Evolutionary conservation across 2,329 filamentous ascomycete genomes (phyloP).

Genomic region (Gliomastix tumulicola): DNA sequence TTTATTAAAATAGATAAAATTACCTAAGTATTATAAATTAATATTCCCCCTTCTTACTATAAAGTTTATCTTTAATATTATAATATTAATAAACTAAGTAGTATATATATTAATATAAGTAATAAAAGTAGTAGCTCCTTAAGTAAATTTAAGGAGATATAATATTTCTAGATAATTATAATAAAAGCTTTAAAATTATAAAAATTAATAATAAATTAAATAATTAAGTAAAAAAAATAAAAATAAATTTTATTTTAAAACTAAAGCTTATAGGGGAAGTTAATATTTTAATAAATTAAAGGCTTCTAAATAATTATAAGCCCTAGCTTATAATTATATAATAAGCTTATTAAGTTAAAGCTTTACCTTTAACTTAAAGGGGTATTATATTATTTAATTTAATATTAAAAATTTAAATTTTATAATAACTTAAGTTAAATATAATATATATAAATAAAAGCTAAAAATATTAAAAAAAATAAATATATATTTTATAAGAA

Average conservation of each 20-base stretch:
- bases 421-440: not conserved
- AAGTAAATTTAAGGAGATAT: not conserved
- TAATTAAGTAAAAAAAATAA: not conserved
- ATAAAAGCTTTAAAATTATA: not conserved
- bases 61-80: not conserved
- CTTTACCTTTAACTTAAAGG: no score
- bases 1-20: no score
- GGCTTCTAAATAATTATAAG: no score
- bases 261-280: not conserved
- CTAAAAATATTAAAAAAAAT: not conserved
- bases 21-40: not conserved
- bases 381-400: not conserved
- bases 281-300: not conserved
- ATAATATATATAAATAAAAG: not conserved
- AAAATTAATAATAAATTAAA: not conserved
- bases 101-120: not conserved
- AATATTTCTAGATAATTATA: not conserved
- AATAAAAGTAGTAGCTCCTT: not conserved
- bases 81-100: not conserved
- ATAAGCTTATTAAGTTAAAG: no score
- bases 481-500: not conserved
- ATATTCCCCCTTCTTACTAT: not conserved
- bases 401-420: not conserved
- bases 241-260: not conserved
- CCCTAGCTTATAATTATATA: no score